Base-by-base conservation (phyloP, 805 yeast species). In the Saturnispora sanitii region DNA sequence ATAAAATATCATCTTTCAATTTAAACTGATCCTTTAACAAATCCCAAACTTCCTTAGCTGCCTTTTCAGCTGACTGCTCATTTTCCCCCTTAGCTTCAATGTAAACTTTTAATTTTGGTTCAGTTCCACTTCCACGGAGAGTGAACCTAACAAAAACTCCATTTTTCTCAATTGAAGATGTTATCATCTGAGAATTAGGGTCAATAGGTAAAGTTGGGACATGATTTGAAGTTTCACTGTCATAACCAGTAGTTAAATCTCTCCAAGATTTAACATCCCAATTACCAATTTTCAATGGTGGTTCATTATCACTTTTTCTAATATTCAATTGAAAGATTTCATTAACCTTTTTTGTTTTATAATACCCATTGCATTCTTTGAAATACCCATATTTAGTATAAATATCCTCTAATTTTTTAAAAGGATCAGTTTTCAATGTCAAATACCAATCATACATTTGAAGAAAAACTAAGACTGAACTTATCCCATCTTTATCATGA, bases 71-170 rank as follows among this genome's bases (percentile, higher is more conserved):
- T 3, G 58, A 54, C 0, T 44, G 53, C 33, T 71, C 82, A 7
- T 64, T 57, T 0, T 46, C 37, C 0, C 85, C 70, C 32, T 60
- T 60, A 0, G 94, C 92, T 55, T 90, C 98, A 26, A 90, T 79
- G 61, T 90, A 90, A 1, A 90, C 83, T 58, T 90, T 90, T 47
- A 90, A 66, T 57, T 90, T 90, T 2, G 96, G 96, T 58, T 90
- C 98, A 0, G 98, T 90, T 9, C 98, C 98, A 3, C 95, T 85
- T 0, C 96, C 96, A 40, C 98, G 70, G 37, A 84, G 77, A 0
- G 97, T 88, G 54, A 88, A 79, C 27, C 94, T 63, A 2, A 6
- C 39, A 45, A 38, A 19, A 21, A 3, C 35, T 2, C 43, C 45
- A 2, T 48, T 44, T 3, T 57, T 51, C 21, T 45, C 48, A 18